Evolutionary conservation across 1,284 basidiomycete species (phyloP).

Genomic region (Rhodotorula mucilaginosa): DNA sequence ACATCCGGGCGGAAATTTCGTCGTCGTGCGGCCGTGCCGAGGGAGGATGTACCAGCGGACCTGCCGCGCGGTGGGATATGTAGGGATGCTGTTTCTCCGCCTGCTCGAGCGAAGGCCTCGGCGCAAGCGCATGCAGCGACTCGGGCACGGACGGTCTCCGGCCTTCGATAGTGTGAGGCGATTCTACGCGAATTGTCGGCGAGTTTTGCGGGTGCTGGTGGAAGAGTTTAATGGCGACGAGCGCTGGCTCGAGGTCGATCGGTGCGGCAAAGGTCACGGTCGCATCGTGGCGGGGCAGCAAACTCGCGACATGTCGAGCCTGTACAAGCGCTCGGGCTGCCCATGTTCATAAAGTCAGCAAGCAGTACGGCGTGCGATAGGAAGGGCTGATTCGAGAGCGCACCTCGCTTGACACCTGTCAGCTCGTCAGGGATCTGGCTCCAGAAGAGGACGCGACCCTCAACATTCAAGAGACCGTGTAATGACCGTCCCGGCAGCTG

Average conservation of each 20-base stretch:
- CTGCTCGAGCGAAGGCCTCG: background rate
- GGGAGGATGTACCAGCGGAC: background rate
- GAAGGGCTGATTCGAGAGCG: background rate
- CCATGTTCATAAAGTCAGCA: background rate
- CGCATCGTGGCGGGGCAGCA: slow-evolving; percentile 4
- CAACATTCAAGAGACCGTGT: slow-evolving; percentile 15
- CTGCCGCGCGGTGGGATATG: background rate
- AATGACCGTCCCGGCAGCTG: slow-evolving; percentile 6
- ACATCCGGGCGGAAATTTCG: too few relatives aligned
- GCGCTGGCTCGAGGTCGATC: slow-evolving; percentile 2
- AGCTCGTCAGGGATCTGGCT: slow-evolving; percentile 13
- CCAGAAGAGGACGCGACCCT: slow-evolving; percentile 9
- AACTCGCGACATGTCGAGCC: slow-evolving; percentile 8
- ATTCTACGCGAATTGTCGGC: background rate
- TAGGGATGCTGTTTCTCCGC: background rate
- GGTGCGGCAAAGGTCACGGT: background rate
- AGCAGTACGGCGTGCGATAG: background rate
- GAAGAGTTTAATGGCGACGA: background rate
- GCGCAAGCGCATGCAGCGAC: background rate
- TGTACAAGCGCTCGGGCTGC: slow-evolving; percentile 30
- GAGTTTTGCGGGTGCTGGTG: background rate
- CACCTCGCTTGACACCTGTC: slow-evolving; percentile 31
- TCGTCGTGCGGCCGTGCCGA: too few relatives aligned
- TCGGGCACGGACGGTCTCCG: background rate
- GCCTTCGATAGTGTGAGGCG: background rate